Conservation (phyloP, 2,329 filamentous ascomycete genomes). For the Claviceps sp. region DNA sequence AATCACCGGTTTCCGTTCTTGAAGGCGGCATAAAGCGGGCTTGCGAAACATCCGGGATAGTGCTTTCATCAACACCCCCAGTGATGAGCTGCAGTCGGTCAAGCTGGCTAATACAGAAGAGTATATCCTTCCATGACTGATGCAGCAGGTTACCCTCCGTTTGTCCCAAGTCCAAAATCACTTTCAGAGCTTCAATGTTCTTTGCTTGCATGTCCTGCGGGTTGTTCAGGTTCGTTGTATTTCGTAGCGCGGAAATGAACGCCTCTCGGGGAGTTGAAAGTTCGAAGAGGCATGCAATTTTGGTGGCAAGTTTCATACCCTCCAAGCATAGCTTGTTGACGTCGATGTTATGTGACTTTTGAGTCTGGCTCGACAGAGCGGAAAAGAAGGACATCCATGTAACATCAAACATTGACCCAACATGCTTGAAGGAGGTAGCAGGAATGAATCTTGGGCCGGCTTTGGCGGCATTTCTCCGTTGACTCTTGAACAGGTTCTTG, state of each 20-base stretch:
- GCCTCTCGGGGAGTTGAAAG: constrained; percentile 86
- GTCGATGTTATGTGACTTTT: constrained; percentile 85
- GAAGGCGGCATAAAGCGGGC: constrained; percentile 55
- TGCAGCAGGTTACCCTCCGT: constrained; percentile 83
- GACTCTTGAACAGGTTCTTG: constrained; percentile 81
- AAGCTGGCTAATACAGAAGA: constrained; percentile 90
- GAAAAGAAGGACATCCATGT: constrained; percentile 99
- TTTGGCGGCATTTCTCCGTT: constrained; percentile 65
- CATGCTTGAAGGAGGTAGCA: constrained; percentile 85
- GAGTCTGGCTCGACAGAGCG: constrained; percentile 81
- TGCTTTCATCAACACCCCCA: constrained; percentile 83
- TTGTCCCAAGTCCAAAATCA: constrained; percentile 80
- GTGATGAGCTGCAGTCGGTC: constrained; percentile 92
- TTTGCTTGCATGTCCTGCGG: constrained; percentile 90
- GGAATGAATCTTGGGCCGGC: constrained; percentile 67
- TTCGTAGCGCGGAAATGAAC: constrained; percentile 84
- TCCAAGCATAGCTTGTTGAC: constrained; percentile 88
- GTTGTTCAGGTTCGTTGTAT: constrained; percentile 92
- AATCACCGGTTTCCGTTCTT: constrained; percentile 38
- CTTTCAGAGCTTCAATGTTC: constrained; percentile 89
- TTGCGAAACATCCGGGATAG: constrained; percentile 82
- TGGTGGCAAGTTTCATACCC: constrained; percentile 85
- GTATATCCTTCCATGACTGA: constrained; percentile 86
- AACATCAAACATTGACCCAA: constrained; percentile 96
- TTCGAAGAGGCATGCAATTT: constrained; percentile 87